phyloP scores from a whole-genome alignment of 306 rosid genomes.

The Cucumis hystrix region DNA sequence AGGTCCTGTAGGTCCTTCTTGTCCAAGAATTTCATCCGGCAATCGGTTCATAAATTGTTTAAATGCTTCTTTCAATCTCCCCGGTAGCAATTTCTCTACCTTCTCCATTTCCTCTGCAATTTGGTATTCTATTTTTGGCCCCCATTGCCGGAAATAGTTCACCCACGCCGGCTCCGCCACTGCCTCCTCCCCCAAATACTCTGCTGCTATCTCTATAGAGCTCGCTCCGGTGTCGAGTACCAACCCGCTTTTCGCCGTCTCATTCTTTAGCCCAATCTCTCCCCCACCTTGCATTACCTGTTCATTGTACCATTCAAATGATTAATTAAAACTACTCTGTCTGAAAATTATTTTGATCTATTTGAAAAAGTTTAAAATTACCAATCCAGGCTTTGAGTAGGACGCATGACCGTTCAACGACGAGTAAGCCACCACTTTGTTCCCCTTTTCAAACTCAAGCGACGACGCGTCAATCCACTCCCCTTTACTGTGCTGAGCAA shows the following conservation, averaged over 20 bases:
- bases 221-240: slow-evolving; percentile 27
- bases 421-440: slow-evolving; percentile 35
- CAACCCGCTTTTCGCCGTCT: slow-evolving; percentile 34
- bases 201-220: slow-evolving; percentile 27
- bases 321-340: no score
- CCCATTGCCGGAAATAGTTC: slow-evolving; percentile 50
- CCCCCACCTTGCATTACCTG: slow-evolving; percentile 40
- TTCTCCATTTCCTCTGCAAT: slow-evolving; percentile 23
- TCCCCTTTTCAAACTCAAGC: slow-evolving; percentile 35
- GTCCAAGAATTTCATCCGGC: slow-evolving; percentile 50
- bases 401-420: slow-evolving; percentile 59
- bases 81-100: slow-evolving; percentile 29
- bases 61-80: slow-evolving; percentile 18
- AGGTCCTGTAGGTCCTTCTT: slow-evolving; percentile 80
- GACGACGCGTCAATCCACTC: slow-evolving; percentile 44
- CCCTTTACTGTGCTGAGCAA: slow-evolving; percentile 67
- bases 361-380: not conserved
- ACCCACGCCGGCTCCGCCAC: slow-evolving; percentile 52
- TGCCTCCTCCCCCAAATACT: slow-evolving; percentile 25
- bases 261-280: slow-evolving; percentile 50
- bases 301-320: not conserved
- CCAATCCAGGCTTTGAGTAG: slow-evolving; percentile 42
- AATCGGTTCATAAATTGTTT: slow-evolving; percentile 10
- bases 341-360: no score
- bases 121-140: slow-evolving; percentile 41